Evolutionary conservation across 2,329 filamentous ascomycete species (phyloP).

Genomic region (Madurella fahalii): DNA sequence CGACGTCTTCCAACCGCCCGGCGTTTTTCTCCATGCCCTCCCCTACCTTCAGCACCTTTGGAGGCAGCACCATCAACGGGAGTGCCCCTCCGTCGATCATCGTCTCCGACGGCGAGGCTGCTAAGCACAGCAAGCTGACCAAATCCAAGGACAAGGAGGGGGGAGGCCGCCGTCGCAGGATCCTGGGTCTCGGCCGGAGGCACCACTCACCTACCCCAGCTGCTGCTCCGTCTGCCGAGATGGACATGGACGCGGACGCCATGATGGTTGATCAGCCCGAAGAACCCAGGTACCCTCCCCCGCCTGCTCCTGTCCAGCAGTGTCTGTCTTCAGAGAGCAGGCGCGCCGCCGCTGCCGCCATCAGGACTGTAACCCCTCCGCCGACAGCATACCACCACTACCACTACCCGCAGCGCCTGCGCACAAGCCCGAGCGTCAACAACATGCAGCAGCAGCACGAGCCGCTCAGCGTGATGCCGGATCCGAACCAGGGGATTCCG

Average conservation of each 20-base stretch:
- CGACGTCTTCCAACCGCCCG: constrained; percentile 11
- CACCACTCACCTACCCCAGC: background rate
- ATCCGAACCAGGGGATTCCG: constrained; percentile 45
- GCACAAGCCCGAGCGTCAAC: background rate
- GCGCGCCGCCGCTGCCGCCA: background rate
- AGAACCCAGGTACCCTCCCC: background rate
- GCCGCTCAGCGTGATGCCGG: constrained; percentile 40
- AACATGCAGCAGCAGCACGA: constrained; percentile 17
- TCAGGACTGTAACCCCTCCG: constrained; percentile 3
- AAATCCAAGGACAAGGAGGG: constrained; percentile 7
- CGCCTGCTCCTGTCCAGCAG: background rate
- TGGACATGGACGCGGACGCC: constrained; percentile 11
- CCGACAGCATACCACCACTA: constrained; percentile 4
- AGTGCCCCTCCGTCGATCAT: constrained; percentile 8
- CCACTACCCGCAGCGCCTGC: constrained; percentile 2
- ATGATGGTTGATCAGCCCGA: constrained; percentile 19
- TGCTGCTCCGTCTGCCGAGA: background rate
- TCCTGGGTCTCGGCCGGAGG: constrained; percentile 8
- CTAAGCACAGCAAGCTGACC: constrained; percentile 22
- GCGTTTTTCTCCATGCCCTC: constrained; percentile 5
- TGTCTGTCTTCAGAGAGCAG: background rate
- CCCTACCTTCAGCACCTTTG: constrained; percentile 2
- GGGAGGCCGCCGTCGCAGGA: constrained; percentile 2
- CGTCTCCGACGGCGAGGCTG: constrained; percentile 11
- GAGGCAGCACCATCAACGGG: background rate